Conservation (phyloP, 805 yeast species). For the Myxozyma mucilagina region DNA sequence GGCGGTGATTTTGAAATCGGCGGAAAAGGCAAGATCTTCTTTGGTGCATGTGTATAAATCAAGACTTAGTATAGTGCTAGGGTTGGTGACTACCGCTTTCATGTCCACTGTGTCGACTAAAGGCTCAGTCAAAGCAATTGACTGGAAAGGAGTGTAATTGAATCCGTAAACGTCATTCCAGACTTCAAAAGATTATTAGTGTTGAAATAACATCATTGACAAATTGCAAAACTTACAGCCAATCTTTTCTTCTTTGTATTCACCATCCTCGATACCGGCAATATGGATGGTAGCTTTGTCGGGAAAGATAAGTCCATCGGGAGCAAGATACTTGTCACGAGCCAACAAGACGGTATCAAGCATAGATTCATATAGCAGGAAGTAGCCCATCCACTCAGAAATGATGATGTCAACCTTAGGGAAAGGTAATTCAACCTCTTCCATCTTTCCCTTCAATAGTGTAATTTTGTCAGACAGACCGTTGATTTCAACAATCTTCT, state of each 20-base stretch:
- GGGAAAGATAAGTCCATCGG: slow-evolving; percentile 78
- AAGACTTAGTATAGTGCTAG: slow-evolving; percentile 69
- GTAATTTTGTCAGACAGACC: slow-evolving; percentile 81
- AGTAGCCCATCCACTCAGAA: slow-evolving; percentile 99
- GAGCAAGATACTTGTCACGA: slow-evolving; percentile 76
- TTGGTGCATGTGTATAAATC: slow-evolving; percentile 87
- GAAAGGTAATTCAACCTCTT: slow-evolving; percentile 83
- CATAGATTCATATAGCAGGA: slow-evolving; percentile 94
- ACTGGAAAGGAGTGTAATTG: slow-evolving; percentile 88
- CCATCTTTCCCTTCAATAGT: slow-evolving; percentile 85
- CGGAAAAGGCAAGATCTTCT: slow-evolving; percentile 75
- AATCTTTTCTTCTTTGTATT: slow-evolving; percentile 78
- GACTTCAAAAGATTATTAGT: slow-evolving; percentile 33
- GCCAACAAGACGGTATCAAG: slow-evolving; percentile 93
- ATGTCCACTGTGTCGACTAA: slow-evolving; percentile 92
- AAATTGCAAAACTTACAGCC: slow-evolving; percentile 44
- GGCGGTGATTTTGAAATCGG: slow-evolving; percentile 69
- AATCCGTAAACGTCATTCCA: slow-evolving; percentile 95
- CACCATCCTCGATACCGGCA: slow-evolving; percentile 85
- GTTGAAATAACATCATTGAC: neutral
- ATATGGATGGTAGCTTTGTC: slow-evolving; percentile 79
- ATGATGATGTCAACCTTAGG: slow-evolving; percentile 91
- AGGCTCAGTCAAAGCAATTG: slow-evolving; percentile 87
- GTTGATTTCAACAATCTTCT: slow-evolving; percentile 66
- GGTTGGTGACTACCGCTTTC: slow-evolving; percentile 70